These are phyloP conservation scores for Penicillium palitans DNA, from an alignment of 2,329 filamentous ascomycete species.

Conservation along the genomic window DNA sequence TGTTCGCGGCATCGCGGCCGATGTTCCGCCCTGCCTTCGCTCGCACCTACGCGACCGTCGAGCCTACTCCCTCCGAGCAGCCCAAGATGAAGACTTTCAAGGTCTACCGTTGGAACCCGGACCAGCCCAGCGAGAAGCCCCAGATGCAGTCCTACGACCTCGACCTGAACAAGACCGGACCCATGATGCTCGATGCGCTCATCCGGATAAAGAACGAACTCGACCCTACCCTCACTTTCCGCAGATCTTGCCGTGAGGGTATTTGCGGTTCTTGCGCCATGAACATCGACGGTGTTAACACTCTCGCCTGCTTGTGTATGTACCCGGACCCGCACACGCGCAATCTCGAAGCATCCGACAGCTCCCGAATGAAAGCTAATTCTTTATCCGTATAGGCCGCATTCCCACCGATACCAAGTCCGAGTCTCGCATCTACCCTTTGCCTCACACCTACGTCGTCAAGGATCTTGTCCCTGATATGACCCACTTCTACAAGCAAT, in stretches of 20 bases:
- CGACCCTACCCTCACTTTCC: constrained; percentile 94
- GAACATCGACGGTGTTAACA: constrained; percentile 99
- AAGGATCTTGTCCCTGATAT: constrained; percentile 98
- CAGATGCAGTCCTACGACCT: constrained; percentile 92
- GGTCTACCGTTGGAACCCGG: constrained; percentile 98
- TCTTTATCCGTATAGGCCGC: constrained; percentile 63
- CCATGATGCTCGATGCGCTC: constrained; percentile 95
- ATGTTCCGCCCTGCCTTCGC: constrained; percentile 45
- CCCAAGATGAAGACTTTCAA: constrained; percentile 88
- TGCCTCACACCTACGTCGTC: constrained; percentile 98
- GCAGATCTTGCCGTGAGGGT: constrained; percentile 92
- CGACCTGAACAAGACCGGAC: constrained; percentile 97
- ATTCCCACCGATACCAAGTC: constrained; percentile 80
- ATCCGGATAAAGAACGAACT: constrained; percentile 99
- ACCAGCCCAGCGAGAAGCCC: constrained; percentile 87
- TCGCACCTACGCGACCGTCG: constrained; percentile 53
- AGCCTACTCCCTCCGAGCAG: constrained; percentile 58
- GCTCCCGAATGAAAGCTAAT: constrained; percentile 10
- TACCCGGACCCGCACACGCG: constrained; percentile 27
- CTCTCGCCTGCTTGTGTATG: constrained; percentile 93
- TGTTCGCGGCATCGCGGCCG: constrained; percentile 45
- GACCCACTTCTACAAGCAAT: constrained; percentile 99
- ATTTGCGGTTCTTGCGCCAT: constrained; percentile 99
- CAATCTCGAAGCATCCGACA: background rate
- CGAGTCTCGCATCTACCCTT: constrained; percentile 92